These are phyloP conservation scores for Trametes pubescens DNA, from an alignment of 1,284 basidiomycete genomes.

Conservation along the genomic window DNA sequence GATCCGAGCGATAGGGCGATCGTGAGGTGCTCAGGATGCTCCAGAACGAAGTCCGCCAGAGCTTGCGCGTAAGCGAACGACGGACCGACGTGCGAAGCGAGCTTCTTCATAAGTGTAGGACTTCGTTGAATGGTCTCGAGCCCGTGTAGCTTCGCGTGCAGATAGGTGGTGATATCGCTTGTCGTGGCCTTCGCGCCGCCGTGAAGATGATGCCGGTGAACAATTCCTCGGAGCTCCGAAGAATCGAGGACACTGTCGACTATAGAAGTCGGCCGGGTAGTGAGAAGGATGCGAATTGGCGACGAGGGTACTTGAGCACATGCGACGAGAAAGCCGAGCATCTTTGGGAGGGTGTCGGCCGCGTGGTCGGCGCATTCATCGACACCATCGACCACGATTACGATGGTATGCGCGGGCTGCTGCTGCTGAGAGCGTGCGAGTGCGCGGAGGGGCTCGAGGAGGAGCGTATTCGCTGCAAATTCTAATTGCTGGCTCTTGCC, in stretches of 20 bases:
- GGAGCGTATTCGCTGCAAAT: too few species aligned
- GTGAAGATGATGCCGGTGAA: too few species aligned
- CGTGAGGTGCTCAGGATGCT: neutral
- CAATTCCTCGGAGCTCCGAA: too few species aligned
- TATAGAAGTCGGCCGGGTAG: slow-evolving; percentile 9
- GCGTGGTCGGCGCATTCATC: slow-evolving; percentile 25
- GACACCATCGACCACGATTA: slow-evolving; percentile 28
- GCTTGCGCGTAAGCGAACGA: slow-evolving; percentile 5
- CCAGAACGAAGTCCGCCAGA: neutral
- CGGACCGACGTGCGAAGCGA: neutral
- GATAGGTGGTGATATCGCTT: too few species aligned
- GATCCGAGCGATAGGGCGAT: neutral
- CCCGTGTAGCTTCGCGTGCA: too few species aligned
- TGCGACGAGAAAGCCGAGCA: slow-evolving; percentile 9
- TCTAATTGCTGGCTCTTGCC: too few species aligned
- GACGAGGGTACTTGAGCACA: neutral
- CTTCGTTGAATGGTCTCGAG: too few species aligned
- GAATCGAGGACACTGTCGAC: neutral
- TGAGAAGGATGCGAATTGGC: slow-evolving; percentile 22
- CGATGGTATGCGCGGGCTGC: neutral
- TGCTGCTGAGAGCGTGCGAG: neutral
- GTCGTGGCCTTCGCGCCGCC: too few species aligned
- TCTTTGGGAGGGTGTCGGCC: neutral
- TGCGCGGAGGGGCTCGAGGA: too few species aligned
- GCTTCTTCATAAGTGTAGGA: too few species aligned